phyloP scores from a whole-genome alignment of 805 yeast genomes.

The Teunomyces atbi region DNA sequence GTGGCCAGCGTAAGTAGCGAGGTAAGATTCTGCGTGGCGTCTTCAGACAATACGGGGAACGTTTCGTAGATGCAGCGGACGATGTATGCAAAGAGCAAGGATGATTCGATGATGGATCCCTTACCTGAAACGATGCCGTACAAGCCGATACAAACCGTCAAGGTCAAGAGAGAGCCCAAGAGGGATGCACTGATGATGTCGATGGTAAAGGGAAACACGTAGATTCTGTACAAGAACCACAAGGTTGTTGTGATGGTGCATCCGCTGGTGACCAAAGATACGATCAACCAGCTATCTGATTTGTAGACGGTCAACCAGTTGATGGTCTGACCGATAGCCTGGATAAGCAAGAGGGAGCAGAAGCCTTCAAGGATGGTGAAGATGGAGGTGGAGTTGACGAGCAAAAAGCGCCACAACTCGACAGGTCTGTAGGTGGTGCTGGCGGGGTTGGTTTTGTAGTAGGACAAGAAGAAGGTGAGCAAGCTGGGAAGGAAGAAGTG shows the following conservation, averaged over 20 bases:
- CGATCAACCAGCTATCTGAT: conserved; percentile 78
- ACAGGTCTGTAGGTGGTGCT: conserved; percentile 29
- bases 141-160: conserved; percentile 69
- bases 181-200: conserved; percentile 76
- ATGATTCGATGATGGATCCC: conserved; percentile 90
- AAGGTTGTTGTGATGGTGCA: conserved; percentile 71
- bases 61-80: conserved; percentile 92
- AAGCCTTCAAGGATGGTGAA: conserved; percentile 91
- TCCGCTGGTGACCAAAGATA: conserved; percentile 69
- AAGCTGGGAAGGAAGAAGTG: conserved; percentile 81
- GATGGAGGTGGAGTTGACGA: conserved; percentile 81
- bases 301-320: conserved; percentile 60
- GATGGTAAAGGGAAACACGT: conserved; percentile 69
- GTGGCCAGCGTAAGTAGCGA: conserved; percentile 34
- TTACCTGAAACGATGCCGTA: conserved; percentile 80
- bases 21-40: conserved; percentile 33
- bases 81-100: conserved; percentile 82
- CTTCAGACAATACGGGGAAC: conserved; percentile 78
- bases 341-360: conserved; percentile 87
- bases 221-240: conserved; percentile 79
- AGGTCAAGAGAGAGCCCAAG: conserved; percentile 80
- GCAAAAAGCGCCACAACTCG: conserved; percentile 66
- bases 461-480: conserved; percentile 63
- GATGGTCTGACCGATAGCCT: conserved; percentile 82
- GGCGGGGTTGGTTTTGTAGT: conserved; percentile 32